These are phyloP conservation scores for Verticillium nubilum DNA, from an alignment of 2,329 filamentous ascomycete genomes.

Conservation along the genomic window DNA sequence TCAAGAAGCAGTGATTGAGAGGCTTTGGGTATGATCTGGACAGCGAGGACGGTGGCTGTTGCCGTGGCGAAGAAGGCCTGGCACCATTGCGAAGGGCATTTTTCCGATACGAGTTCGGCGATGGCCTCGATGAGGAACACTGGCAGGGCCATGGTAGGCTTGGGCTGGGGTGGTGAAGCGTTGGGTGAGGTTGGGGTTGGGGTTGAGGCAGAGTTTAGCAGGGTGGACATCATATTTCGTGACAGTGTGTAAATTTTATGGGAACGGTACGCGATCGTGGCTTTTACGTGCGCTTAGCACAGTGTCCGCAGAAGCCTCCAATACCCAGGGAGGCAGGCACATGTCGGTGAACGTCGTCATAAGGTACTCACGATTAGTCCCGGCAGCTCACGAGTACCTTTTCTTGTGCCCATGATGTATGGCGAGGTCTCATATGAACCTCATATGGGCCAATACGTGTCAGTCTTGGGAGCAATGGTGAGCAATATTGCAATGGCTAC, in stretches of 20 bases:
- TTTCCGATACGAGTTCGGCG: neutral
- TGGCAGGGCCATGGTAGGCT: neutral
- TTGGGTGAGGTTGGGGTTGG: neutral
- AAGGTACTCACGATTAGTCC: too few relatives aligned
- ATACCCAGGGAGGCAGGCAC: too few relatives aligned
- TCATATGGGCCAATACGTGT: too few relatives aligned
- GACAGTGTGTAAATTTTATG: neutral
- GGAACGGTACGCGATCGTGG: too few relatives aligned
- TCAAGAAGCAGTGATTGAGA: conserved; percentile 38
- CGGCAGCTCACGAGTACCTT: too few relatives aligned
- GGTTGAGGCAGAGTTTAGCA: neutral
- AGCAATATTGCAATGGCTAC: too few relatives aligned
- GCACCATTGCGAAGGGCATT: conserved; percentile 26
- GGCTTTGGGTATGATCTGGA: conserved; percentile 38
- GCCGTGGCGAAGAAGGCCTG: conserved; percentile 42
- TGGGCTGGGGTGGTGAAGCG: neutral
- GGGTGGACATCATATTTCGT: neutral
- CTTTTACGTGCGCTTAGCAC: too few relatives aligned
- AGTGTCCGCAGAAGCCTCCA: too few relatives aligned
- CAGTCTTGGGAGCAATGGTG: too few relatives aligned
- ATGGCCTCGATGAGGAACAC: neutral
- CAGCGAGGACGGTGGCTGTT: conserved; percentile 30
- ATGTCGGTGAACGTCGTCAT: too few relatives aligned
- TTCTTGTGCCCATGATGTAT: too few relatives aligned
- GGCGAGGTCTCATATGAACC: too few relatives aligned